Evolutionary conservation across 2,329 filamentous ascomycete genomes (phyloP), one percentile per base, ranked within the genome.

Genomic region (Colletotrichum godetiae): DNA sequence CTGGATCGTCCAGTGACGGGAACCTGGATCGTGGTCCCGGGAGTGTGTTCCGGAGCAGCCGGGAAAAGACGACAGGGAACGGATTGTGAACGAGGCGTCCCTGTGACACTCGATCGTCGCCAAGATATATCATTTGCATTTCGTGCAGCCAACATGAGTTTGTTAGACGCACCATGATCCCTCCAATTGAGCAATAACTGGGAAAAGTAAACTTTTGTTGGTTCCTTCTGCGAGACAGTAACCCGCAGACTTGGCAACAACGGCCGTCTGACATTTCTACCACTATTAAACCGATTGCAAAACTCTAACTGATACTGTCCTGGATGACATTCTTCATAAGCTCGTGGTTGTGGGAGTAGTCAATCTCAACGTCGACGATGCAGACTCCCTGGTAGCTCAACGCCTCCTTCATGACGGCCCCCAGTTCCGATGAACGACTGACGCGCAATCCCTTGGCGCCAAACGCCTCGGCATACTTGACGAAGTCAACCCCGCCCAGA

Each of bases 401-500:
- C 13, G 86, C 85, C 77, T 84, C 80, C 52, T 81, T 79, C 81
- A 87, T 85, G 5, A 86, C 83, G 12, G 66, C 69, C 76, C 85
- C 84, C 35, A 87, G 75, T 72, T 86, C 79, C n/a, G 76, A 77
- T 2, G 81, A 79, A 66, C 81, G 79, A 6, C 75, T 78, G 52
- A 86, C 82, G n/a, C 83, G 75, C 75, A 86, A 81, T 0, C 86
- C 86, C 76, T 81, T 84, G 1, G 84, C 86, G 4, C 85, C 86
- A 73, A 87, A 87, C 4, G 81, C 82, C 76, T 86, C 84, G 1
- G 85, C 86, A 66, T 84, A 84, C 74, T 82, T 84, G 68, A 84
- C 85, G 75, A 87, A 87, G 67, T 87, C 85, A 2, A 87, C 83
- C 1, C 86, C 86, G 0, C 86, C 80, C 2, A 87, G 78, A 49